Base-by-base conservation (phyloP, 495 filamentous ascomycete species). In the Saxophila tyrrhenica region DNA sequence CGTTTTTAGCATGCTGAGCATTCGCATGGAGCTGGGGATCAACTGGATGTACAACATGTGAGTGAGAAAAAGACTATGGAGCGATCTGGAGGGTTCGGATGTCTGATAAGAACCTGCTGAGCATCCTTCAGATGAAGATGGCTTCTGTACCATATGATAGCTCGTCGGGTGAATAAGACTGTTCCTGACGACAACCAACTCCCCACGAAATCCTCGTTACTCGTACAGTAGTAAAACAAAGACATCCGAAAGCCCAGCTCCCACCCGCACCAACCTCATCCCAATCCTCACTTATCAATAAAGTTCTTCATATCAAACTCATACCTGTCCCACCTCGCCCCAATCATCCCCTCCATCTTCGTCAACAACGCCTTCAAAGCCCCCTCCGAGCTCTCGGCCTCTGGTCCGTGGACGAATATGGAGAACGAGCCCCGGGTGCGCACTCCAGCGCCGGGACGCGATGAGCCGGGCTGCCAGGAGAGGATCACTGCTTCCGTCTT, bases 1-100 rank as follows among this genome's bases (percentile, higher is more conserved):
- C 41, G 41, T 44, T 44, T 44, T 44, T 44, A 44, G 41, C 41
- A 44, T 44, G 29, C 29, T 35, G 29, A 35, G 41, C 41, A 44
- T 44, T 21, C 5, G 17, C 17, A n/a, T 17, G 41, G 41, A 44
- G 41, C 41, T 44, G 16, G 15, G 16, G 15, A 21, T 5, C 16
- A 21, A 44, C 41, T 5, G 41, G 15, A 44, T 44, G 41, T 44
- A 44, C 7, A 44, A 44, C 41, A 44, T 44, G 41, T n/a, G 41
- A 7, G 17, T 8, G 17, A 44, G 29, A 13, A 13, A 35, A 35
- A 35, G 5, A 35, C n/a, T n/a, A 35, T 5, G 7, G 17, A 8
- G 41, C 41, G 15, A 17, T 44, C 41, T n/a, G 41, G 19, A 21
- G 19, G 8, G 7, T 44, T 44, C 8, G 19, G 19, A 21, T n/a